Percentiles rank a stretch among this genome's conserved stretches.
Conservation (phyloP, 2,329 filamentous ascomycete species). For the Alternaria alternata region DNA sequence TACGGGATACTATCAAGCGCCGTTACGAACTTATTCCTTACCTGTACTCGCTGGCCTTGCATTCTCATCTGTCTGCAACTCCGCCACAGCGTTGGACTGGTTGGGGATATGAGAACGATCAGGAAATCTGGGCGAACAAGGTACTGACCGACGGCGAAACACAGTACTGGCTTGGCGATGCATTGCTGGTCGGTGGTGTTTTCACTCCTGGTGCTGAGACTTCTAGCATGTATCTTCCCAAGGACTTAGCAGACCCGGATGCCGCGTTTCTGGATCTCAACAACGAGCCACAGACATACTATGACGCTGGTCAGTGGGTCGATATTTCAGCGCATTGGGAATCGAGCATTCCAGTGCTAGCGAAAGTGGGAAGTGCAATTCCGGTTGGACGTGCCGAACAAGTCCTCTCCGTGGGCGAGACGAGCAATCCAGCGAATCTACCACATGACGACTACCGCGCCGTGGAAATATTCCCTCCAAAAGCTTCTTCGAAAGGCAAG, state of each 20-base stretch:
- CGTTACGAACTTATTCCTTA: slow-evolving; percentile 77
- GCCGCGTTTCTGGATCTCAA: slow-evolving; percentile 71
- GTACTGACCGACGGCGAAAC: slow-evolving; percentile 69
- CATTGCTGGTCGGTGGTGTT: slow-evolving; percentile 71
- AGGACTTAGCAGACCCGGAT: slow-evolving; percentile 50
- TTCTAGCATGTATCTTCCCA: slow-evolving; percentile 70
- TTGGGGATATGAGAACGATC: slow-evolving; percentile 74
- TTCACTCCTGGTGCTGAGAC: slow-evolving; percentile 66
- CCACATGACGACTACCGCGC: slow-evolving; percentile 64
- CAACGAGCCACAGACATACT: slow-evolving; percentile 67
- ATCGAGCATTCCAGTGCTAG: slow-evolving; percentile 64
- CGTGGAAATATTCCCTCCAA: slow-evolving; percentile 65
- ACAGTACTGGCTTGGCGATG: slow-evolving; percentile 77
- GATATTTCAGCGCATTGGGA: slow-evolving; percentile 61
- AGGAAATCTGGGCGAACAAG: slow-evolving; percentile 68
- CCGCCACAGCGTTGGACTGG: slow-evolving; percentile 77
- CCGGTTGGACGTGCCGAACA: slow-evolving; percentile 62
- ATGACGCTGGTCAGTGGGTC: slow-evolving; percentile 64
- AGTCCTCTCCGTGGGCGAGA: slow-evolving; percentile 61
- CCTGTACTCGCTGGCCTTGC: slow-evolving; percentile 70
- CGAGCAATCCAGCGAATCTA: slow-evolving; percentile 54
- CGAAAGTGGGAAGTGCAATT: slow-evolving; percentile 63
- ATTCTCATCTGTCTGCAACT: slow-evolving; percentile 67
- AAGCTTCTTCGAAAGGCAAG: slow-evolving; percentile 47
- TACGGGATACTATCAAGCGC: slow-evolving; percentile 72